Base-by-base conservation (phyloP, 176 grass and related monocot genomes). In the Pontederia paniculata region DNA sequence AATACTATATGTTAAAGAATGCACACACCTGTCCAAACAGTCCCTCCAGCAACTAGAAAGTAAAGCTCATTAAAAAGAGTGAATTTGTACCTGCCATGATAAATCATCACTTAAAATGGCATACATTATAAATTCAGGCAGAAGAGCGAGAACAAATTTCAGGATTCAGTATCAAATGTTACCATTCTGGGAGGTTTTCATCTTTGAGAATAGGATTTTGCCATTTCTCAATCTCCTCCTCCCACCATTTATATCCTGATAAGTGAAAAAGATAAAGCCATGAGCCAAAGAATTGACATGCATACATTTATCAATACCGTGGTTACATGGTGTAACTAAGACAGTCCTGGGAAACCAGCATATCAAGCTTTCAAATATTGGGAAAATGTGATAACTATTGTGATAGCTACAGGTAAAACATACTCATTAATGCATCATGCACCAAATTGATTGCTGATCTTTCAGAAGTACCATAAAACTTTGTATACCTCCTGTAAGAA, bases 11-110 rank as follows among this genome's bases (percentile, higher is more conserved):
- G 68, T 50, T 22, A 13, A 44, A 55, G 9, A 58, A 70, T 2
- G 65, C 62, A 84, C 78, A 46, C 82, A 95, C 90, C 90, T 73
- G 83, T 95, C 90, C 89, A 95, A 74, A 95, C 42, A 22, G 90
- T 95, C 83, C 90, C 90, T 58, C 90, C 90, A 57, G 85, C 90
- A 57, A 95, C 85, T 53, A 95, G 73, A 60, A 95, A 95, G 67
- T 95, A 95, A 19, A 95, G 68, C 58, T 95, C 90, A 54, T 95
- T 95, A 60, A 95, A 95, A 73, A 89, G 81, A 57, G 85, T 89
- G 66, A 95, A 76, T 70, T 95, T 95, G 70, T 95, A 95, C 85
- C 90, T 95, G 84, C 52, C 77, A 78, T 13, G 48, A 45, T 61
- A 16, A 43, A 53, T 16, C 17, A n/a, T 55, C 20, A 56, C 41